Percentiles rank a stretch among this genome's conserved stretches.
Evolutionary conservation across 1,284 basidiomycete genomes (phyloP).

Genomic region (Hypsizygus ulmarius): DNA sequence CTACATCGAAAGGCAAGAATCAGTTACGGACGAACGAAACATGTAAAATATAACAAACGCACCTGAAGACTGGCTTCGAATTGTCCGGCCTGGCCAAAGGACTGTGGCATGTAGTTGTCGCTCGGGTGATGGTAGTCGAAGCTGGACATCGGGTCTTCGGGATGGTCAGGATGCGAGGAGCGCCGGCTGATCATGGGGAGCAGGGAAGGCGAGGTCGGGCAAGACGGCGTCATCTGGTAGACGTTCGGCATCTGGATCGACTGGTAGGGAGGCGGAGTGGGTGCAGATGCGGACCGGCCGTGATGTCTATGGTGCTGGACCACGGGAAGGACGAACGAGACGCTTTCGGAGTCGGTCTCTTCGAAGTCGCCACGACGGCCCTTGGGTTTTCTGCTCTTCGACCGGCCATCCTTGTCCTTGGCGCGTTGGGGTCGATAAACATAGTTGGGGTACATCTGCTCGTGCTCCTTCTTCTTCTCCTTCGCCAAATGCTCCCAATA

Average conservation of each 20-base stretch:
- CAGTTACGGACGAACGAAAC: constrained; percentile 9
- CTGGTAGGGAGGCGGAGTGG: constrained; percentile 56
- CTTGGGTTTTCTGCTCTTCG: constrained; percentile 45
- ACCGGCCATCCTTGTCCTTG: constrained; percentile 53
- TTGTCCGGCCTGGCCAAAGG: constrained; percentile 35
- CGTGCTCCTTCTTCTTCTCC: constrained; percentile 64
- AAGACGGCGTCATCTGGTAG: constrained; percentile 56
- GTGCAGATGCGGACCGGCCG: constrained; percentile 51
- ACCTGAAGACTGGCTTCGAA: constrained; percentile 43
- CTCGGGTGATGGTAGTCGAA: constrained; percentile 48
- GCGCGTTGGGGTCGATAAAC: constrained; percentile 72
- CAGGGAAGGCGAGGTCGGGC: constrained; percentile 59
- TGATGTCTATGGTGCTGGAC: constrained; percentile 33
- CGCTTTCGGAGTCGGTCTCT: constrained; percentile 43
- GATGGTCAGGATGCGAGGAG: constrained; percentile 46
- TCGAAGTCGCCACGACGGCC: constrained; percentile 39
- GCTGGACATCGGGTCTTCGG: constrained; percentile 40
- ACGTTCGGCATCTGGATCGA: constrained; percentile 63
- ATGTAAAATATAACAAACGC: constrained; percentile 16
- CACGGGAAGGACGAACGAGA: constrained; percentile 56
- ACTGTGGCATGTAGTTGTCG: constrained; percentile 31
- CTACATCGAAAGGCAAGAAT: constrained; percentile 24
- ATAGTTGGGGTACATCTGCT: constrained; percentile 68
- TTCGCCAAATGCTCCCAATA: constrained; percentile 64
- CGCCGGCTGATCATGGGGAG: constrained; percentile 58